Percentiles rank a stretch among this genome's conserved stretches.
phyloP scores from a whole-genome alignment of 352 stramenopile species.

The Blastocystis hominis region DNA sequence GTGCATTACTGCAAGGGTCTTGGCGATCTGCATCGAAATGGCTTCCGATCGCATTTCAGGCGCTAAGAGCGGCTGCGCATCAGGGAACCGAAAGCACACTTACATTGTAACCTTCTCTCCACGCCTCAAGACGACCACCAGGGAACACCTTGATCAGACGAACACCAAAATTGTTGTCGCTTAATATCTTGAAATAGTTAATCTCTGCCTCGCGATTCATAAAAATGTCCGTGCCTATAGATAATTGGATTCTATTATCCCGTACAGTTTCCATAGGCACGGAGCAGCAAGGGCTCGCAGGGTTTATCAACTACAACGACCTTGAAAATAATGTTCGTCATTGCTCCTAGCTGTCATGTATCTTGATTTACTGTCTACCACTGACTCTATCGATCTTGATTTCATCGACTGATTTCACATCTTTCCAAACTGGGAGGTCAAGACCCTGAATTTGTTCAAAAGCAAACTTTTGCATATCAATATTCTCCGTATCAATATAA shows the following conservation, averaged over 20 bases:
- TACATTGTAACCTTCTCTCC: slow-evolving; percentile 34
- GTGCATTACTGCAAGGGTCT: slow-evolving; percentile 6
- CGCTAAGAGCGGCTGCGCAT: neutral
- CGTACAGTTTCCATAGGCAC: neutral
- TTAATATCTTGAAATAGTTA: neutral
- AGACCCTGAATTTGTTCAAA: neutral
- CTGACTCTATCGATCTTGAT: slow-evolving; percentile 2
- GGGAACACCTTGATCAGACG: neutral
- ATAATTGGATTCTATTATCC: neutral
- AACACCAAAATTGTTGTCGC: slow-evolving; percentile 32
- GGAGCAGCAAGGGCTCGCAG: neutral
- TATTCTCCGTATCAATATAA: slow-evolving; percentile 14
- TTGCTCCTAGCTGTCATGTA: neutral
- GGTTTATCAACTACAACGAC: neutral
- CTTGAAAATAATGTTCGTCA: slow-evolving; percentile 51
- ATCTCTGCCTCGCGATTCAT: slow-evolving; percentile 27
- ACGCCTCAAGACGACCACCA: slow-evolving; percentile 2
- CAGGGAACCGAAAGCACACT: neutral
- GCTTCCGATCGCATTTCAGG: neutral
- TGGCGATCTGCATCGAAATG: neutral
- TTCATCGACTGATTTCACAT: slow-evolving; percentile 1
- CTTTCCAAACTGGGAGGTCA: slow-evolving; percentile 1
- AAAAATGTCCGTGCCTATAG: neutral
- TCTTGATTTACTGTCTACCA: neutral
- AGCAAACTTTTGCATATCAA: neutral